These are phyloP conservation scores for Teratosphaeria destructans DNA, from an alignment of 2,329 filamentous ascomycete species.

Conservation along the genomic window DNA sequence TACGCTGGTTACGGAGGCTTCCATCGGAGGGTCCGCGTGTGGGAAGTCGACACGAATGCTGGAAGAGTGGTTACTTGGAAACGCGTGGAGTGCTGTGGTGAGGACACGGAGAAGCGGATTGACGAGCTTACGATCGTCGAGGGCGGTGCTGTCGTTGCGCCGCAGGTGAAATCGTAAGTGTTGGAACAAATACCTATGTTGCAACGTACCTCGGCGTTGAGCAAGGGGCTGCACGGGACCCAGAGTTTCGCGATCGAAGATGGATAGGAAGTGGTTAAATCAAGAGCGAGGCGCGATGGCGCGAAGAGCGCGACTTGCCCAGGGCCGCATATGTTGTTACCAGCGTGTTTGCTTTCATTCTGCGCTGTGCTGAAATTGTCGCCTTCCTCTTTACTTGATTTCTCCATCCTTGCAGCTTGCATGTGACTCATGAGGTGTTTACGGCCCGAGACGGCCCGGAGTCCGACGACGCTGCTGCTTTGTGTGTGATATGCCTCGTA, in stretches of 20 bases:
- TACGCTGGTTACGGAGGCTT: conserved; percentile 88
- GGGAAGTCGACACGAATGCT: conserved; percentile 86
- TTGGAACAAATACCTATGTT: background rate
- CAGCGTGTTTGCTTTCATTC: background rate
- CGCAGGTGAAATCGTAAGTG: background rate
- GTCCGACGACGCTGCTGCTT: background rate
- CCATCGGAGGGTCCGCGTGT: conserved; percentile 73
- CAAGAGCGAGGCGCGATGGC: background rate
- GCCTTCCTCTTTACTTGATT: background rate
- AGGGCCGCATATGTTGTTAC: background rate
- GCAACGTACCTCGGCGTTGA: background rate
- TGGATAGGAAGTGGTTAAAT: background rate
- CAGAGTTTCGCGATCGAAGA: background rate
- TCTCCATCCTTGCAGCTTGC: background rate
- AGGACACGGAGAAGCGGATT: conserved; percentile 41
- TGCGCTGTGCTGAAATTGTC: background rate
- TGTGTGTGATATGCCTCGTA: background rate
- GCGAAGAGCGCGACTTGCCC: background rate
- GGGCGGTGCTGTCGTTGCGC: conserved; percentile 40
- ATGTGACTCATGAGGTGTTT: background rate
- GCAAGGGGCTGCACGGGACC: background rate
- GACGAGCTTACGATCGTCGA: conserved; percentile 54
- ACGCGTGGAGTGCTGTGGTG: conserved; percentile 55
- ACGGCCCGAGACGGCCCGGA: background rate
- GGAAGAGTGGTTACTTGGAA: conserved; percentile 89